These are phyloP conservation scores for Talaromyces sp. DNA, from an alignment of 2,329 filamentous ascomycete genomes.

Conservation along the genomic window DNA sequence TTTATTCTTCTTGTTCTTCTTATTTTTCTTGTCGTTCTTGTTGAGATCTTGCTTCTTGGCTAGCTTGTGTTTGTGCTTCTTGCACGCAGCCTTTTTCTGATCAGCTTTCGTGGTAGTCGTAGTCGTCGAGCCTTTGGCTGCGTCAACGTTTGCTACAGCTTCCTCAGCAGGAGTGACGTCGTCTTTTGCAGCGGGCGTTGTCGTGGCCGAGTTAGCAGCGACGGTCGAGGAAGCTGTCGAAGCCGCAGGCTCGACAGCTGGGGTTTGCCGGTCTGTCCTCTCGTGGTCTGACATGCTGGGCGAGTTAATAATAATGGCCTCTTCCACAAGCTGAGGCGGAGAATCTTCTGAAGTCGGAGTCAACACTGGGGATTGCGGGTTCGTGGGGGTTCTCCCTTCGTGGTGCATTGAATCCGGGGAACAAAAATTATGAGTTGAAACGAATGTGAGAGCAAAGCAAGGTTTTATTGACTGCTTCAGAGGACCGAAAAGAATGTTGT, in stretches of 20 bases:
- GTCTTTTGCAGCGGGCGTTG: slow-evolving; percentile 1
- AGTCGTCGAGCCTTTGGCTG: not conserved
- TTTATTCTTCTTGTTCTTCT: slow-evolving; percentile 5
- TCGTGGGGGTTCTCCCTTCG: slow-evolving; percentile 7
- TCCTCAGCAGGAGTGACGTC: not conserved
- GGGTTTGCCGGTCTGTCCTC: slow-evolving; percentile 2
- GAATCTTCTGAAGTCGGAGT: slow-evolving; percentile 1
- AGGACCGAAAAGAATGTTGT: not conserved
- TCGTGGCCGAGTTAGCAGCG: not conserved
- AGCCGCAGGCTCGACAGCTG: not conserved
- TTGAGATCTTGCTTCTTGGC: not conserved
- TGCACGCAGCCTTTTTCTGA: slow-evolving; percentile 6
- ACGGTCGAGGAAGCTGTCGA: slow-evolving; percentile 8
- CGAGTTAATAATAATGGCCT: not conserved
- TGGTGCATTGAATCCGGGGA: slow-evolving; percentile 5
- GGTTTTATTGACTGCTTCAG: not conserved
- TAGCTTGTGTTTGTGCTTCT: slow-evolving; percentile 5
- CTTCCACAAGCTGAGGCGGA: not conserved
- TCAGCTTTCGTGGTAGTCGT: not conserved
- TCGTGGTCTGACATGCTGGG: slow-evolving; percentile 7
- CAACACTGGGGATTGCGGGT: slow-evolving; percentile 1
- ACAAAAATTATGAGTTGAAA: not conserved
- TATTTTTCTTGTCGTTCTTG: slow-evolving; percentile 7
- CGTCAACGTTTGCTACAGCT: not conserved
- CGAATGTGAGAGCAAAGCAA: not conserved